Conservation (phyloP, 2,329 filamentous ascomycete species). For the Epichloe hybrida region DNA sequence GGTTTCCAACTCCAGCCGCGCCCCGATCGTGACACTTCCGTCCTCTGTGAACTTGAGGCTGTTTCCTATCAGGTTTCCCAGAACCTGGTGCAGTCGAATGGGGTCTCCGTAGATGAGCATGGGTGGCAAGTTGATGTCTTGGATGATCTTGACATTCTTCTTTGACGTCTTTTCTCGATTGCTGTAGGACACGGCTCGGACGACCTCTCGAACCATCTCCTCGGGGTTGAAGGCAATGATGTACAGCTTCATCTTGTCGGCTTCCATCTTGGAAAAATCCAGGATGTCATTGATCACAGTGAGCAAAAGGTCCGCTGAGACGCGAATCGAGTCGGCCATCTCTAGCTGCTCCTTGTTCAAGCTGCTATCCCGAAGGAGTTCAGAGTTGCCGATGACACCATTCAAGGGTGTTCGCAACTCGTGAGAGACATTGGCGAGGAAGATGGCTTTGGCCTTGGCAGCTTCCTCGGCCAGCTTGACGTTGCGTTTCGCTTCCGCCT, state of each 20-base stretch:
- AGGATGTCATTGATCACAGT: conserved; percentile 95
- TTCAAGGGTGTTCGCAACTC: conserved; percentile 74
- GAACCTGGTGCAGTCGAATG: conserved; percentile 52
- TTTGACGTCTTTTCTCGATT: conserved; percentile 49
- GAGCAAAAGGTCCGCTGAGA: conserved; percentile 73
- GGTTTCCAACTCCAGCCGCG: conserved; percentile 58
- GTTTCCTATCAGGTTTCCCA: conserved; percentile 80
- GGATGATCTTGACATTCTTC: conserved; percentile 49
- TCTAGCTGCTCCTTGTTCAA: conserved; percentile 67
- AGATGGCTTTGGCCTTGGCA: conserved; percentile 71
- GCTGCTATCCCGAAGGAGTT: conserved; percentile 64
- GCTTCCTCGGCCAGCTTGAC: conserved; percentile 74
- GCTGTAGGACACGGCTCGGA: conserved; percentile 52
- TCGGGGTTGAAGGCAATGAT: conserved; percentile 54
- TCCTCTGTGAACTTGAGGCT: conserved; percentile 87
- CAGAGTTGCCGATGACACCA: conserved; percentile 79
- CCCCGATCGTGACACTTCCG: conserved; percentile 73
- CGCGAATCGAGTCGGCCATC: conserved; percentile 75
- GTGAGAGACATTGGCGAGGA: conserved; percentile 68
- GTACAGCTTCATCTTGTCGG: conserved; percentile 73
- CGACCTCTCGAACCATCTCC: conserved; percentile 54
- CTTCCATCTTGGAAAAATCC: conserved; percentile 90
- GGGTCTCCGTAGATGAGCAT: conserved; percentile 58
- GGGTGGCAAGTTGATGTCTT: conserved; percentile 61
- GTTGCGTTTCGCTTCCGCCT: conserved; percentile 63